phyloP scores from a whole-genome alignment of 805 yeast species.

The Teunomyces aglyptinius region DNA sequence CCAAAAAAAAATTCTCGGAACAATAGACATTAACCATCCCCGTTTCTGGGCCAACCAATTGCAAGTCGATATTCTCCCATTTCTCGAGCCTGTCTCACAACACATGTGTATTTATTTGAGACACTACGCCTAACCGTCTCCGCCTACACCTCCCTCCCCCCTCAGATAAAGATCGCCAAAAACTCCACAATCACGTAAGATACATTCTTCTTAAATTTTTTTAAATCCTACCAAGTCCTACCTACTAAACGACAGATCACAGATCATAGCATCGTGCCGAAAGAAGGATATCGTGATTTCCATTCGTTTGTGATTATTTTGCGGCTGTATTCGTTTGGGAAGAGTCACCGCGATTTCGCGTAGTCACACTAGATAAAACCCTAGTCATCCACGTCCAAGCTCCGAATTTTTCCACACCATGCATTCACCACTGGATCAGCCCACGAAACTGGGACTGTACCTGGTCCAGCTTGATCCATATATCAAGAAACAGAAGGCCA shows the following conservation, averaged over 20 bases:
- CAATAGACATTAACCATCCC: background rate
- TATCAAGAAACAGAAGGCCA: slow-evolving; percentile 25
- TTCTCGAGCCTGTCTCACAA: background rate
- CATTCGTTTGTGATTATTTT: background rate
- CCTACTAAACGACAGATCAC: too few species aligned
- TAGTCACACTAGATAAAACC: slow-evolving; percentile 4
- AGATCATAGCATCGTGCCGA: too few species aligned
- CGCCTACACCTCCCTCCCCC: background rate
- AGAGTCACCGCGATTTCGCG: slow-evolving; percentile 5
- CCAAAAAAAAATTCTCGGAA: background rate
- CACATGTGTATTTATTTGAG: background rate
- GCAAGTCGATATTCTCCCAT: too few species aligned
- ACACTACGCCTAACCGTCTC: background rate
- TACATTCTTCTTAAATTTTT: too few species aligned
- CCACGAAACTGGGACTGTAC: background rate
- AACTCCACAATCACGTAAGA: background rate
- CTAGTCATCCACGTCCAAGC: slow-evolving; percentile 1
- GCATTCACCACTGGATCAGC: slow-evolving; percentile 2
- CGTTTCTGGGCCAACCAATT: background rate
- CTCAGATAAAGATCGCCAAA: background rate
- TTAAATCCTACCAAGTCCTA: background rate
- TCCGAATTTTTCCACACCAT: slow-evolving; percentile 2
- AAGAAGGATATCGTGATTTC: background rate
- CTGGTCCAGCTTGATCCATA: slow-evolving; percentile 11
- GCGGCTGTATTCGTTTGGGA: background rate